Evolutionary conservation across 169 alveolate genomes (phyloP).

Genomic region (Eimeria falciformis): DNA sequence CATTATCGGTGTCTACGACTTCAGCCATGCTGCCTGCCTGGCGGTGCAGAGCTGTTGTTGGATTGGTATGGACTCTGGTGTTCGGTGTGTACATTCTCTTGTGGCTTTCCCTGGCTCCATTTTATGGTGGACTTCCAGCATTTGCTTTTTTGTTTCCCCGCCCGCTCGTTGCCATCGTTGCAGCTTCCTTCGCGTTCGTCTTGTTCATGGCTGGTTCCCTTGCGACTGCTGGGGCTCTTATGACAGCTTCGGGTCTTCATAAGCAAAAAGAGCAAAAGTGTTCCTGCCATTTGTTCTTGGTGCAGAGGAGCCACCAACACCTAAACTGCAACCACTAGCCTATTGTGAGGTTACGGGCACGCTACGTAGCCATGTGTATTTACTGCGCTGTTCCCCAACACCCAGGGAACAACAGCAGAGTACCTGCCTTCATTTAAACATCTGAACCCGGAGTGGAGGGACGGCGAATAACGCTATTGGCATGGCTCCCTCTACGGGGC

Average conservation of each 20-base stretch:
- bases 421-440: too few species aligned
- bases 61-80: constrained; percentile 65
- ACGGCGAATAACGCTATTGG: background rate
- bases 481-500: background rate
- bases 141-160: constrained; percentile 55
- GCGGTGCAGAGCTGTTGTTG: constrained; percentile 62
- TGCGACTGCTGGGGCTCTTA: constrained; percentile 59
- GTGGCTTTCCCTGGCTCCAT: constrained; percentile 48
- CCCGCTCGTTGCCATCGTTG: constrained; percentile 52
- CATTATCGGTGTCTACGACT: background rate
- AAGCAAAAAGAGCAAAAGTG: constrained; percentile 35
- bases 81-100: constrained; percentile 46
- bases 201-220: constrained; percentile 26
- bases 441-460: too few species aligned
- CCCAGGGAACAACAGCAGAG: too few species aligned
- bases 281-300: constrained; percentile 15
- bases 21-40: constrained; percentile 61
- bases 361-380: too few species aligned
- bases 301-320: background rate
- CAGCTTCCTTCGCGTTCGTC: constrained; percentile 43
- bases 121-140: constrained; percentile 54
- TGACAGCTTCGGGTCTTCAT: constrained; percentile 51
- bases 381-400: too few species aligned
- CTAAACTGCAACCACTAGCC: background rate
- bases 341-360: background rate